phyloP scores from a whole-genome alignment of 208 protist genomes.

The Angomonas ambiguus region DNA sequence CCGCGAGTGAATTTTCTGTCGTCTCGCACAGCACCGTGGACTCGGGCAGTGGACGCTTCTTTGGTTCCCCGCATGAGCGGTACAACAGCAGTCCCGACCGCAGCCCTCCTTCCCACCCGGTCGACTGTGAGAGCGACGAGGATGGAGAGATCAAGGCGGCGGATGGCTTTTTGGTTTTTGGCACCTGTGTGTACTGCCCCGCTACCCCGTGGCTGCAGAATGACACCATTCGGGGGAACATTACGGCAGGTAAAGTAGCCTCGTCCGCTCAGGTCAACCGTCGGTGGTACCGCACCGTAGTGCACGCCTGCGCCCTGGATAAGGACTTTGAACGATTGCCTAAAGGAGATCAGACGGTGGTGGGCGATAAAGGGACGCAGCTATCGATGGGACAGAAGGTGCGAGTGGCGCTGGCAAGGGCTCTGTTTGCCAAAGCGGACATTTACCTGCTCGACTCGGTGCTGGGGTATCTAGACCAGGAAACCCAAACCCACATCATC shows the following conservation, averaged over 20 bases:
- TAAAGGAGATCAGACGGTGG: conserved; percentile 80
- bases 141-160: conserved; percentile 21
- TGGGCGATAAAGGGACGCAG: conserved; percentile 66
- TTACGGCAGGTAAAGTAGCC: conserved; percentile 57
- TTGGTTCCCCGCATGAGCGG: conserved; percentile 11
- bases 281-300: conserved; percentile 58
- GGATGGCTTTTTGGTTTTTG: conserved; percentile 59
- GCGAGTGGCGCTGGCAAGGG: conserved; percentile 75
- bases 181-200: conserved; percentile 63
- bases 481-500: conserved; percentile 57
- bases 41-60: conserved; percentile 8
- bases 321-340: conserved; percentile 70
- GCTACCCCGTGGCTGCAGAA: conserved; percentile 88
- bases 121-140: conserved; percentile 6
- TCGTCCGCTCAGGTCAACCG: conserved; percentile 14
- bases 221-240: conserved; percentile 92
- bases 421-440: conserved; percentile 73
- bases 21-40: conserved; percentile 17
- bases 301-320: conserved; percentile 64
- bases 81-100: neutral
- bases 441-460: conserved; percentile 89
- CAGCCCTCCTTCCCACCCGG: conserved; percentile 4
- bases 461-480: conserved; percentile 82
- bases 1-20: conserved; percentile 27
- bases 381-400: conserved; percentile 72